These are phyloP conservation scores for Rhododendron vialii DNA, from an alignment of 148 eudicot genomes.

Conservation along the genomic window DNA sequence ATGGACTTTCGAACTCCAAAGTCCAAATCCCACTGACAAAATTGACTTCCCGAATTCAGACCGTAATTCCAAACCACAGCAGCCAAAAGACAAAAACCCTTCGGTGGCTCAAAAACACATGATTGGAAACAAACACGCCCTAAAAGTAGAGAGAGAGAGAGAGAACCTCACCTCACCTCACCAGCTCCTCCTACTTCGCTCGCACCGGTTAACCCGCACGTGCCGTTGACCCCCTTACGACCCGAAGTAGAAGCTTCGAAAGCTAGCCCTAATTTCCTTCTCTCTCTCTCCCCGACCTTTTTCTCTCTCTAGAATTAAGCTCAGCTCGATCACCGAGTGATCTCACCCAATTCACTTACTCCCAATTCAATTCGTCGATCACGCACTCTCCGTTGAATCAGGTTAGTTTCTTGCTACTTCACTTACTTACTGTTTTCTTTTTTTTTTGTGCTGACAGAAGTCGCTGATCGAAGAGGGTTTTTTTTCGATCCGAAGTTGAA, in stretches of 20 bases:
- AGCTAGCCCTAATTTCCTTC: conserved; percentile 3
- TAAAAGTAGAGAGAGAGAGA: not conserved
- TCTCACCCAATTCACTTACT: not conserved
- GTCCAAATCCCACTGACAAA: too few species aligned
- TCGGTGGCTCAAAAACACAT: too few species aligned
- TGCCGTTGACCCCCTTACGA: conserved; percentile 29
- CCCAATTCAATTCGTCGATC: not conserved
- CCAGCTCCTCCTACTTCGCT: not conserved
- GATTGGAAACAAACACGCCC: not conserved
- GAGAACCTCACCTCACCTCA: not conserved
- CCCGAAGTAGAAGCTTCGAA: conserved; percentile 35
- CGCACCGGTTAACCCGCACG: conserved; percentile 21
- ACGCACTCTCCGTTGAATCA: not conserved
- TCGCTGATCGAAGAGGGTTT: conserved; percentile 10
- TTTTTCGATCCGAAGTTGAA: not conserved
- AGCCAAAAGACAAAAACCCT: too few species aligned
- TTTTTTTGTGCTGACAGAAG: not conserved
- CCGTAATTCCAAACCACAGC: too few species aligned
- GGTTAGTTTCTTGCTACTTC: conserved; percentile 6
- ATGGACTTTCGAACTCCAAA: too few species aligned
- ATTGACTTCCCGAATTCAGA: too few species aligned
- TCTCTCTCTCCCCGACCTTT: conserved; percentile 1
- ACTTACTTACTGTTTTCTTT: not conserved
- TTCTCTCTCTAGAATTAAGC: conserved; percentile 1
- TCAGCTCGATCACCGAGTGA: not conserved